These are phyloP conservation scores for Alternaria metachromatica DNA, from an alignment of 2,329 filamentous ascomycete genomes.

Conservation along the genomic window DNA sequence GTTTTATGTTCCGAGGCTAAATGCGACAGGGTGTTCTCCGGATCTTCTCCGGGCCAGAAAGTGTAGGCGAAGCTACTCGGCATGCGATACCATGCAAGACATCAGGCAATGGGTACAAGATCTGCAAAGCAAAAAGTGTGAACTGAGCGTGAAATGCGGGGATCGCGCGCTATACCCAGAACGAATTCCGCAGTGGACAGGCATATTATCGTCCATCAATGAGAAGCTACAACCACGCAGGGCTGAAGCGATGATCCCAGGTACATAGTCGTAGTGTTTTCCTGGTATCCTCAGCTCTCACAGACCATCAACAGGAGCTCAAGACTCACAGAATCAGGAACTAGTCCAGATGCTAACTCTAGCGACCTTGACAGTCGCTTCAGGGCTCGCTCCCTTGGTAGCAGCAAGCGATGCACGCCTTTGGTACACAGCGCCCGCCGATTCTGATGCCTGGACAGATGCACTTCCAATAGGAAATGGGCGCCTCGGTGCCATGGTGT, in stretches of 20 bases:
- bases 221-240: neutral
- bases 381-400: neutral
- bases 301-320: neutral
- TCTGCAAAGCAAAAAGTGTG: neutral
- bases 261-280: neutral
- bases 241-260: neutral
- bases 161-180: neutral
- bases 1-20: conserved; percentile 6
- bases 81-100: neutral
- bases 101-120: neutral
- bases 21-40: conserved; percentile 10
- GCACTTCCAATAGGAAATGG: conserved; percentile 60
- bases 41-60: conserved; percentile 2
- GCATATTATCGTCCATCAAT: conserved; percentile 10
- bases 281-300: neutral
- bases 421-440: conserved; percentile 5
- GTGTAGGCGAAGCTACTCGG: neutral
- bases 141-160: conserved; percentile 2
- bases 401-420: conserved; percentile 3
- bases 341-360: neutral
- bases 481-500: conserved; percentile 55
- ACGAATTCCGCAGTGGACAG: neutral
- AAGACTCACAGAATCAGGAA: neutral
- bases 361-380: neutral
- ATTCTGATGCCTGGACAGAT: conserved; percentile 42